A percentile compares a stretch with the other conserved stretches of the same genome.
phyloP scores from a whole-genome alignment of 2,329 filamentous ascomycete species.

The Gaeumannomyces sp. region DNA sequence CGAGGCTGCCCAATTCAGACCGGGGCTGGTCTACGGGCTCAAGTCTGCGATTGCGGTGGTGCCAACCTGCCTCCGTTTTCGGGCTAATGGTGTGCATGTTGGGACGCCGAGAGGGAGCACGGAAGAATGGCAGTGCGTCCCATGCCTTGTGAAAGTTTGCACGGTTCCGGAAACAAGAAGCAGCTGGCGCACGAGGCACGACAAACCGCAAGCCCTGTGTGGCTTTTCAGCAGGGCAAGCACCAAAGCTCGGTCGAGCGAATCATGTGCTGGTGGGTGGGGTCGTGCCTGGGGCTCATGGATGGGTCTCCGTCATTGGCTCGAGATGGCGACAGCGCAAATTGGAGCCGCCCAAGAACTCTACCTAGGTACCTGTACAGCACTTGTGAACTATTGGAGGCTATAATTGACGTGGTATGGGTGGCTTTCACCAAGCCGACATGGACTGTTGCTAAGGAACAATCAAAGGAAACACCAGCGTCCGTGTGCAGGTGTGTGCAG shows the following conservation, averaged over 20 bases:
- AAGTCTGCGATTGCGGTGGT: not conserved
- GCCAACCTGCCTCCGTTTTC: not conserved
- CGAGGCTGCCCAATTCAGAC: not conserved
- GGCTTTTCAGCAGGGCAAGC: not conserved
- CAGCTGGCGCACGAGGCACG: not conserved
- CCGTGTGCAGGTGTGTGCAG: too few relatives aligned
- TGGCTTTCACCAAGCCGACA: too few relatives aligned
- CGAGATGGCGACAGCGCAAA: not conserved
- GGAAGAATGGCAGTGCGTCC: not conserved
- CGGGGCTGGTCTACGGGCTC: not conserved
- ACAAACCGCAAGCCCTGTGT: not conserved
- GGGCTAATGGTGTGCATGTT: not conserved
- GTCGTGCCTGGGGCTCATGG: not conserved
- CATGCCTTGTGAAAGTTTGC: not conserved
- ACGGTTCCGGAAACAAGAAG: not conserved
- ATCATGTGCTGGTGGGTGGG: not conserved
- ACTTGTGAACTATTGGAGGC: too few relatives aligned
- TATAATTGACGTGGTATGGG: too few relatives aligned
- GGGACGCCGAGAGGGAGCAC: not conserved
- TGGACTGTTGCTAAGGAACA: not conserved
- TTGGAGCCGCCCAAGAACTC: too few relatives aligned
- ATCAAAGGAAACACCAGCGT: not conserved
- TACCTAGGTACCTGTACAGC: too few relatives aligned
- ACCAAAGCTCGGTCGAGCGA: not conserved
- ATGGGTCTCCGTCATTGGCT: not conserved